phyloP scores from a whole-genome alignment of 2,329 filamentous ascomycete species.

The Didymella keratinophila region DNA sequence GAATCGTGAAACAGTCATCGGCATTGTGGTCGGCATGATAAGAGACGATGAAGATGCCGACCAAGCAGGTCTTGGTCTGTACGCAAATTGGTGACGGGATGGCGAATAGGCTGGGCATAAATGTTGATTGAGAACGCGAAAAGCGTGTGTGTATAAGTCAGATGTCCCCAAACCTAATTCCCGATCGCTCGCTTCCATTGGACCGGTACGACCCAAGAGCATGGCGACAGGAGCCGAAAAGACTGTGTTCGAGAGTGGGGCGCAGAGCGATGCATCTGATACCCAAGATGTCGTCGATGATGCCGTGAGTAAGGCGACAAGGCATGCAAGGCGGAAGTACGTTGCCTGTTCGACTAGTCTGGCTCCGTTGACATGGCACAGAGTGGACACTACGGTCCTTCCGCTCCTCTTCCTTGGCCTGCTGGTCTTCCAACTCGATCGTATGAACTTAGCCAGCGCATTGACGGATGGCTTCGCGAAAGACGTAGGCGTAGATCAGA shows the following conservation, averaged over 20 bases:
- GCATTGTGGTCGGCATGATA: conserved; percentile 28
- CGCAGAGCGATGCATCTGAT: not conserved
- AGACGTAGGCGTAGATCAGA: not conserved
- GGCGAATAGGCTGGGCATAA: not conserved
- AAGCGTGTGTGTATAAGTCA: conserved; percentile 48
- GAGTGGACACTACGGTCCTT: not conserved
- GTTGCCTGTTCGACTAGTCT: not conserved
- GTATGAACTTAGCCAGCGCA: not conserved
- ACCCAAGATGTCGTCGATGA: not conserved
- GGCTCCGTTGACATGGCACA: not conserved
- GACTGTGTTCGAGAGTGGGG: not conserved
- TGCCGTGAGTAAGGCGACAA: not conserved
- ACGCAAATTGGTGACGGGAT: conserved; percentile 7
- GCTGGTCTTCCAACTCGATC: not conserved
- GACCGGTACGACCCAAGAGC: not conserved
- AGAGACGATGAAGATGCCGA: conserved; percentile 19
- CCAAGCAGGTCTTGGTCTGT: not conserved
- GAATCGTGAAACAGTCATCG: not conserved
- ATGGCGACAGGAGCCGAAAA: not conserved
- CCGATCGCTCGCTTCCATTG: not conserved
- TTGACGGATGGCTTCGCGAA: not conserved
- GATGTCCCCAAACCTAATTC: not conserved
- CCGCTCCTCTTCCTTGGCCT: not conserved
- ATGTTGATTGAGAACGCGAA: conserved; percentile 18
- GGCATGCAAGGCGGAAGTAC: not conserved